Evolutionary conservation across 2,329 filamentous ascomycete genomes (phyloP).

Genomic region (Apiospora malaysiana): DNA sequence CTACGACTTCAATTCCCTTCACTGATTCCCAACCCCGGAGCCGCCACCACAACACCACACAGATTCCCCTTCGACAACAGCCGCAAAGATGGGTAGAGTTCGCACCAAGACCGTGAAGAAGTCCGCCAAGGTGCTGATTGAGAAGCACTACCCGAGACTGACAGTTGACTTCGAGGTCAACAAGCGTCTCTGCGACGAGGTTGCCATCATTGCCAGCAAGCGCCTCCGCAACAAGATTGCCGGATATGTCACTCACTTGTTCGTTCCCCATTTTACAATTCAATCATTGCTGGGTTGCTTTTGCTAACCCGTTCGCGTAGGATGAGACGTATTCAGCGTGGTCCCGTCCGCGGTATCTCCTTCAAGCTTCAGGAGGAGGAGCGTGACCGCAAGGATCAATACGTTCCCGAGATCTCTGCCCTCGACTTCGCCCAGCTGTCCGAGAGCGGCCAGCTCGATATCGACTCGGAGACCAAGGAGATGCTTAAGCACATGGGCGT

Average conservation of each 20-base stretch:
- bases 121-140: constrained; percentile 99
- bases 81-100: constrained; percentile 73
- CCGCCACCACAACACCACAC: too few species aligned
- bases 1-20: too few species aligned
- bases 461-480: constrained; percentile 98
- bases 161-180: constrained; percentile 97
- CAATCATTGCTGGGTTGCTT: too few species aligned
- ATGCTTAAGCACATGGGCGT: constrained; percentile 98
- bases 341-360: constrained; percentile 98
- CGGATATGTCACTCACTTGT: neutral
- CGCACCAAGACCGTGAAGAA: constrained; percentile 75
- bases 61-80: constrained; percentile 39
- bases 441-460: constrained; percentile 92
- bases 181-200: constrained; percentile 81
- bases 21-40: too few species aligned
- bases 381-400: constrained; percentile 99
- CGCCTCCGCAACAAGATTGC: constrained; percentile 96
- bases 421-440: constrained; percentile 96
- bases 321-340: constrained; percentile 99
- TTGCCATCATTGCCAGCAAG: constrained; percentile 99
- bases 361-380: constrained; percentile 99
- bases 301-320: constrained; percentile 60
- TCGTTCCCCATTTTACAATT: neutral
- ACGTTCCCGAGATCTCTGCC: constrained; percentile 97
- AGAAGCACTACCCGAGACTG: constrained; percentile 96